Percentiles rank a stretch among this genome's conserved stretches.
Conservation (phyloP, 192 early-diverging fungal species). For the Coemansia sp. region DNA sequence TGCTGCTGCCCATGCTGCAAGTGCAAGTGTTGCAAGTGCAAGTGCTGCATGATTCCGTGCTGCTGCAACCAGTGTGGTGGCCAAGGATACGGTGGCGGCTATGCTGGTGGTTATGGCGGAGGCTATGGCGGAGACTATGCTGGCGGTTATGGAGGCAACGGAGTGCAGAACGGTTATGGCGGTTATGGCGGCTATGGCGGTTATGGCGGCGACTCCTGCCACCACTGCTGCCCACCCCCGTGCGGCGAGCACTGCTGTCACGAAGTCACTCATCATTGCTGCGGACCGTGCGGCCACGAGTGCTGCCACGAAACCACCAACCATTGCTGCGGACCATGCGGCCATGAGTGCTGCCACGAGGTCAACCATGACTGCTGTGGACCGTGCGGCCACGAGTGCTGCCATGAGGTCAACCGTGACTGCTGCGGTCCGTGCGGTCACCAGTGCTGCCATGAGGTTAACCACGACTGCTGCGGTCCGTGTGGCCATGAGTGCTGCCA, state of each 20-base stretch:
- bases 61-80: constrained; percentile 35
- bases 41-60: constrained; percentile 34
- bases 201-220: constrained; percentile 16
- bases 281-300: constrained; percentile 6
- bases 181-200: constrained; percentile 15
- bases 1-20: constrained; percentile 35
- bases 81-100: constrained; percentile 19
- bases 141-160: not conserved
- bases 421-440: constrained; percentile 14
- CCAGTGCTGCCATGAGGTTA: constrained; percentile 13
- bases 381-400: constrained; percentile 22
- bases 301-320: constrained; percentile 18
- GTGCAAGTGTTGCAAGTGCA: constrained; percentile 43
- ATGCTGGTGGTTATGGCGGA: constrained; percentile 11
- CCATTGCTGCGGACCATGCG: constrained; percentile 24
- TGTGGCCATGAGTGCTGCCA: constrained; percentile 28
- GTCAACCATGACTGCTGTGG: constrained; percentile 14
- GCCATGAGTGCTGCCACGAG: constrained; percentile 26
- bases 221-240: constrained; percentile 1
- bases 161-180: constrained; percentile 2
- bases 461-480: constrained; percentile 18
- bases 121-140: not conserved
- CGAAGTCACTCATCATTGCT: too few relatives aligned
- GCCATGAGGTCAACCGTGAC: constrained; percentile 2
- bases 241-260: constrained; percentile 18